A percentile compares a stretch with the other conserved stretches of the same genome.
These are phyloP conservation scores for Lithocarpus polystachyus DNA, from an alignment of 306 rosid genomes.

Conservation along the genomic window DNA sequence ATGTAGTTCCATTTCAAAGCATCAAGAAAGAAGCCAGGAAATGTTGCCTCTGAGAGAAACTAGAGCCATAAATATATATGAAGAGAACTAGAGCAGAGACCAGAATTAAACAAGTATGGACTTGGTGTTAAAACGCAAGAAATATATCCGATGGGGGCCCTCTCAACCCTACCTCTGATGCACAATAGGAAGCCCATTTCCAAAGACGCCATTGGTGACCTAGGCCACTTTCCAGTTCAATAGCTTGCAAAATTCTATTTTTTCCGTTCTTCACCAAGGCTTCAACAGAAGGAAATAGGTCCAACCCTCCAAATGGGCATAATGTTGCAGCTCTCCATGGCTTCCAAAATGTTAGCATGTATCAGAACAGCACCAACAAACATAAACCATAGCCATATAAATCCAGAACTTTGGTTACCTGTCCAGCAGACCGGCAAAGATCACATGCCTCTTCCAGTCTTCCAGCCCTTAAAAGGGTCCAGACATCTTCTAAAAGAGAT, in stretches of 20 bases:
- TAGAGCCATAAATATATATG: neutral
- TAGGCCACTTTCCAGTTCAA: conserved; percentile 91
- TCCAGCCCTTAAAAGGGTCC: conserved; percentile 97
- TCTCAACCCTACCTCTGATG: conserved; percentile 75
- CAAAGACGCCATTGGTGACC: conserved; percentile 96
- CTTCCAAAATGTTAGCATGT: conserved; percentile 41
- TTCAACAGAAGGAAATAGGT: conserved; percentile 78
- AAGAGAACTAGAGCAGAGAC: conserved; percentile 11
- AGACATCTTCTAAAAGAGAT: conserved; percentile 91
- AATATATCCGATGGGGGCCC: neutral
- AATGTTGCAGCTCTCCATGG: conserved; percentile 97
- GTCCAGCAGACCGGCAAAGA: conserved; percentile 95
- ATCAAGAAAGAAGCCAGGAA: neutral
- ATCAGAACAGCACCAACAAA: conserved; percentile 27
- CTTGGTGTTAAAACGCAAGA: neutral
- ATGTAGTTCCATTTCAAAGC: neutral
- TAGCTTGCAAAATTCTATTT: conserved; percentile 86
- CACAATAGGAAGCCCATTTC: conserved; percentile 98
- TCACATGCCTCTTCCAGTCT: conserved; percentile 91
- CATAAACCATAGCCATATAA: conserved; percentile 18
- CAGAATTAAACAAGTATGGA: conserved; percentile 9
- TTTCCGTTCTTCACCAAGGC: conserved; percentile 74
- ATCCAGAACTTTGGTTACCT: conserved; percentile 46
- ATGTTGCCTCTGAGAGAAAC: conserved; percentile 12
- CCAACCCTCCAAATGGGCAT: conserved; percentile 81